Percentiles rank a stretch among this genome's conserved stretches.
Evolutionary conservation across 2,329 filamentous ascomycete genomes (phyloP).

Genomic region (Ceratocystis diversiconidia): DNA sequence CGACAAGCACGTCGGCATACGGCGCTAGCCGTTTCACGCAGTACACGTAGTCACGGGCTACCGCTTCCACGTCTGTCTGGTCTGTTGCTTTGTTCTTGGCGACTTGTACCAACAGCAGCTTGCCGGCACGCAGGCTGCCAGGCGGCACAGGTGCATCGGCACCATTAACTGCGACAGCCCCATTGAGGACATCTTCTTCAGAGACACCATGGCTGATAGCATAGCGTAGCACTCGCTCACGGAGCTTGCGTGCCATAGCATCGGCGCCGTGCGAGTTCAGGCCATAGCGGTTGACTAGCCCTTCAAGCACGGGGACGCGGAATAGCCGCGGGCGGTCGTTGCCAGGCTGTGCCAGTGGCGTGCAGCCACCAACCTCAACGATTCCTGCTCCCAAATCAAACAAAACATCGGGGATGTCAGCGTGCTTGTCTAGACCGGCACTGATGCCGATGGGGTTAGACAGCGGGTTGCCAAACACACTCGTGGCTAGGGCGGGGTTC

Average conservation of each 20-base stretch:
- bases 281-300: slow-evolving; percentile 89
- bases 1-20: slow-evolving; percentile 91
- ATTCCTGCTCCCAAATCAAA: slow-evolving; percentile 74
- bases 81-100: slow-evolving; percentile 94
- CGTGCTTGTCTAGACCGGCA: slow-evolving; percentile 92
- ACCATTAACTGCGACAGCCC: slow-evolving; percentile 24
- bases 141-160: slow-evolving; percentile 57
- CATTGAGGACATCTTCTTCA: slow-evolving; percentile 62
- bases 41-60: slow-evolving; percentile 71
- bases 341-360: slow-evolving; percentile 71
- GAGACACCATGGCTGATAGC: slow-evolving; percentile 56
- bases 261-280: slow-evolving; percentile 87
- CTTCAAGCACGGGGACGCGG: slow-evolving; percentile 66
- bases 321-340: slow-evolving; percentile 85
- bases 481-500: slow-evolving; percentile 29
- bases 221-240: slow-evolving; percentile 63
- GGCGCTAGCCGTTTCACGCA: slow-evolving; percentile 70
- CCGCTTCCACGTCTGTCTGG: slow-evolving; percentile 68
- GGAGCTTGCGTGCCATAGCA: slow-evolving; percentile 63
- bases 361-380: slow-evolving; percentile 86
- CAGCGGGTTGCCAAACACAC: slow-evolving; percentile 63
- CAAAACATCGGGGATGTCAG: slow-evolving; percentile 70
- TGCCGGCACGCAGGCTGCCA: slow-evolving; percentile 62
- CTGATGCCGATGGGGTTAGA: slow-evolving; percentile 85
- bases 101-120: slow-evolving; percentile 76